Evolutionary conservation across 1,139 yeast genomes (phyloP), one percentile per base, ranked within the genome.

Genomic region (Suhomyces bolitotheri): DNA sequence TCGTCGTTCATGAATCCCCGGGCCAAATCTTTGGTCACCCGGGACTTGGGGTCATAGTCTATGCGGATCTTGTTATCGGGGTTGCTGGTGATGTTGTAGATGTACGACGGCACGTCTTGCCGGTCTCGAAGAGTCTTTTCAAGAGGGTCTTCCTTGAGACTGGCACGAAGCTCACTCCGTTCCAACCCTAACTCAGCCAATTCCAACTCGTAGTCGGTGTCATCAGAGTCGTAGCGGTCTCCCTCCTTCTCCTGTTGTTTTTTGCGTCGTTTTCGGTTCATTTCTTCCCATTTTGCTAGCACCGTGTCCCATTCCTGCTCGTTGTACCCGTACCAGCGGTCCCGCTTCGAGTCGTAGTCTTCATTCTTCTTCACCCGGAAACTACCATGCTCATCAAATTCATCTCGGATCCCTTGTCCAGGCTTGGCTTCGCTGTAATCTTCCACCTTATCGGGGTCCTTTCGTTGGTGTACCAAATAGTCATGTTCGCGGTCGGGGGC

Each of bases 261-360:
- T 12, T 45, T 42, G 24, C 45, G 38, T 41, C 42, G 40, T 19
- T 47, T 41, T 20, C 43, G 54, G 31, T 73, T 65, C 24, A 62
- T 58, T 15, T 51, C 49, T 29, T 73, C 69, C 74, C 78, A 72
- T 34, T 64, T 61, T 26, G 61, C 60, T 6, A 79, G 55, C 15
- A 75, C 72, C n/a, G 60, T 56, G 30, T 67, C 69, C 66, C 84
- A 84, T 34, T 82, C 84, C 4, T 66, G 64, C 1, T 72, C 65
- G 39, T 81, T 82, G 51, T 76, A 82, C 0, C 94, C 94, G 51
- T 77, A 82, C 88, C 92, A 86, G 33, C 86, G 64, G 55, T 86
- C 95, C 38, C 94, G 62, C 45, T 82, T 82, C 12, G 80, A 72
- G 46, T 84, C 95, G 59, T 76, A 80, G 33, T 69, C 75, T 4